Evolutionary conservation across 2,329 filamentous ascomycete species (phyloP).

Genomic region (Colletotrichum limetticola): DNA sequence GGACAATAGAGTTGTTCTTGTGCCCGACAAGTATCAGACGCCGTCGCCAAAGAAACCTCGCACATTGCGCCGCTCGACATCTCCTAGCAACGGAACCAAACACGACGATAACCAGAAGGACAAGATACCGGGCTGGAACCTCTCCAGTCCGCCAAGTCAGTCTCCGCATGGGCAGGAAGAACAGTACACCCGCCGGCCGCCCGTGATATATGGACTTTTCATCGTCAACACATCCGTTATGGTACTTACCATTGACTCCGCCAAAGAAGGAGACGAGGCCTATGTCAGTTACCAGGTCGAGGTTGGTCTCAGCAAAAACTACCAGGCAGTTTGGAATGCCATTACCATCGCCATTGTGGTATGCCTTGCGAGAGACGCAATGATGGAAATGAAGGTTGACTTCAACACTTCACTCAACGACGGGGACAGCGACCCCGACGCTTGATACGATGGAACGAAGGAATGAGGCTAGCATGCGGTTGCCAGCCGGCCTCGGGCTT

Average conservation of each 20-base stretch:
- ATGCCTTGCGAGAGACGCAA: constrained; percentile 53
- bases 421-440: constrained; percentile 52
- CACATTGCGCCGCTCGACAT: not conserved
- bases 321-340: constrained; percentile 57
- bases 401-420: constrained; percentile 45
- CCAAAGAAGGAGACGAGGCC: constrained; percentile 45
- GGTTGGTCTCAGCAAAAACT: constrained; percentile 49
- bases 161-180: too few relatives aligned
- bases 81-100: not conserved
- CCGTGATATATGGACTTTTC: constrained; percentile 57
- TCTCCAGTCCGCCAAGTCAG: not conserved
- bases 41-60: constrained; percentile 10
- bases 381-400: constrained; percentile 46
- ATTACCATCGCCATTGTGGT: constrained; percentile 52
- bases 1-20: constrained; percentile 30
- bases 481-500: not conserved
- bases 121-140: not conserved
- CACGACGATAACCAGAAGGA: not conserved
- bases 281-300: constrained; percentile 56
- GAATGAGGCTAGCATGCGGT: not conserved
- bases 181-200: constrained; percentile 39
- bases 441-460: constrained; percentile 38
- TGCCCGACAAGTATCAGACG: constrained; percentile 30
- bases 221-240: constrained; percentile 52
- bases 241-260: constrained; percentile 52